A percentile compares a stretch with the other conserved stretches of the same genome.
Evolutionary conservation across 2,329 filamentous ascomycete genomes (phyloP).

Genomic region (Dactylellina parvicollis): DNA sequence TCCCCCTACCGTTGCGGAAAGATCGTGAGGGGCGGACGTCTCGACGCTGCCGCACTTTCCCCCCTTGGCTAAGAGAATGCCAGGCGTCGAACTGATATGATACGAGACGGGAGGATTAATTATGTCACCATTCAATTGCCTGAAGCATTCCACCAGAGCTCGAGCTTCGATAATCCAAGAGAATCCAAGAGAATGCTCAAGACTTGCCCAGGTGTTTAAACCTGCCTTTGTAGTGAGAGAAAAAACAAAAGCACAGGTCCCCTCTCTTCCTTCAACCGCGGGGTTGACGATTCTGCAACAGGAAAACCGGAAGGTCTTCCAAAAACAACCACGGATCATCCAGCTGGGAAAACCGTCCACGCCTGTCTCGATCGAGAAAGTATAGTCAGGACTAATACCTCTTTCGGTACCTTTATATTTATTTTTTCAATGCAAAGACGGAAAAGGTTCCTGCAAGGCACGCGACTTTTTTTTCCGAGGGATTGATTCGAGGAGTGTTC

Average conservation of each 20-base stretch:
- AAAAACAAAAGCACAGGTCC: background rate
- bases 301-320: background rate
- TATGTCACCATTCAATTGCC: constrained; percentile 22
- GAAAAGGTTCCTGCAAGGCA: constrained; percentile 16
- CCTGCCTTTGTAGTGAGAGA: no score
- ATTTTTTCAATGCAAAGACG: no score
- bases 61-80: background rate
- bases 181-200: background rate
- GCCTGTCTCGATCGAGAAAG: background rate
- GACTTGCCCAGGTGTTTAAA: no score
- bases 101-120: constrained; percentile 23
- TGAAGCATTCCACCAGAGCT: constrained; percentile 3
- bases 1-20: background rate
- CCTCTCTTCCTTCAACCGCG: background rate
- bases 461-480: no score
- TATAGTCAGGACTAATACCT: background rate
- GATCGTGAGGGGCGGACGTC: background rate
- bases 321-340: no score
- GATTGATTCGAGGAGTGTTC: constrained; percentile 3
- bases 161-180: background rate
- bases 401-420: background rate
- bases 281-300: background rate
- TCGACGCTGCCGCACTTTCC: constrained; percentile 17
- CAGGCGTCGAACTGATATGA: constrained; percentile 35
- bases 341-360: no score